Percentiles rank a stretch among this genome's conserved stretches.
These are phyloP conservation scores for Alternaria atra DNA, from an alignment of 2,329 filamentous ascomycete genomes.

Conservation along the genomic window DNA sequence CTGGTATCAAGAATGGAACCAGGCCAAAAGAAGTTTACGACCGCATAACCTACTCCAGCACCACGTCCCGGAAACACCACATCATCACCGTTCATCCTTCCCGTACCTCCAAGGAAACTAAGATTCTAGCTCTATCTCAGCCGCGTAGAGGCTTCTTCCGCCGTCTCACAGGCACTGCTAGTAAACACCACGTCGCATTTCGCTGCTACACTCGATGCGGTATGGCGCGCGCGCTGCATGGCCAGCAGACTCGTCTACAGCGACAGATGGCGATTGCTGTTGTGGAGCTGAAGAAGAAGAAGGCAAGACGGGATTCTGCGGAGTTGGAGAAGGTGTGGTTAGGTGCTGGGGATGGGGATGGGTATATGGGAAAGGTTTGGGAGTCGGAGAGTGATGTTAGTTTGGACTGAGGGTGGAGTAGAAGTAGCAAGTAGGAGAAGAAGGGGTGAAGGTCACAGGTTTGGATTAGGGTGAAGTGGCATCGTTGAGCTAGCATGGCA, in stretches of 20 bases:
- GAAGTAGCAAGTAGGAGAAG: background rate
- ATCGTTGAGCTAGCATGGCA: background rate
- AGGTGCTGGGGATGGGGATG: background rate
- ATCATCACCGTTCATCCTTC: background rate
- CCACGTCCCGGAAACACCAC: background rate
- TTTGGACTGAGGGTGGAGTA: background rate
- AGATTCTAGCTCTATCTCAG: background rate
- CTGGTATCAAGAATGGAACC: background rate
- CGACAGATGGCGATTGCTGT: background rate
- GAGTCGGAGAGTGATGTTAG: background rate
- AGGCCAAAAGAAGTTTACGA: background rate
- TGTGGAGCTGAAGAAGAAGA: background rate
- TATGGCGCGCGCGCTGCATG: conserved; percentile 1
- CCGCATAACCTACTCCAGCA: background rate
- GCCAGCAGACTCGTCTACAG: background rate
- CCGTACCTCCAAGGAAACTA: background rate
- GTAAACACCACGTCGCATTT: background rate
- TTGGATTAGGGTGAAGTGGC: background rate
- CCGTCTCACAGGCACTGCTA: background rate
- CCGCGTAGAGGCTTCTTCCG: background rate
- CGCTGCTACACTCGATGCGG: background rate
- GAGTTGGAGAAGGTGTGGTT: conserved; percentile 1
- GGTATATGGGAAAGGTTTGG: background rate
- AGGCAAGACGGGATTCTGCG: background rate
- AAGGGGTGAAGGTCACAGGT: background rate